Evolutionary conservation across 306 rosid species (phyloP).

Genomic region (Quercus rubra): DNA sequence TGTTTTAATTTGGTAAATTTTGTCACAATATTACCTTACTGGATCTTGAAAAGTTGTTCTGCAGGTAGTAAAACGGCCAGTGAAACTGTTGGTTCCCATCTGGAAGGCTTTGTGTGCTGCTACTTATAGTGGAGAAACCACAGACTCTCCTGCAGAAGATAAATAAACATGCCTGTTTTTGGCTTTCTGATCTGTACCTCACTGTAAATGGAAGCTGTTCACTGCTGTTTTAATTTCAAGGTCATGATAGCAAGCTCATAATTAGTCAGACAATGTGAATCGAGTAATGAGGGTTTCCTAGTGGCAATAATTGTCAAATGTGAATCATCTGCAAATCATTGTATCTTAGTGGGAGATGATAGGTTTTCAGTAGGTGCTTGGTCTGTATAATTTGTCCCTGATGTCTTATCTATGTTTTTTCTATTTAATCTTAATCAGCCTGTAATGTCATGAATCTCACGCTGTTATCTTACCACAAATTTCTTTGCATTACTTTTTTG

Average conservation of each 20-base stretch:
- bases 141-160: neutral
- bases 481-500: too few species aligned
- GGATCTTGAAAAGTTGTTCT: constrained; percentile 17
- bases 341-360: too few species aligned
- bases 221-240: neutral
- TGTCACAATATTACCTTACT: neutral
- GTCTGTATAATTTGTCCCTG: neutral
- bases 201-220: neutral
- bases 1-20: neutral
- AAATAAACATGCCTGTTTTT: neutral
- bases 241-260: neutral
- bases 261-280: neutral
- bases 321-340: neutral
- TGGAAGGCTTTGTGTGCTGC: constrained; percentile 86
- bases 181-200: neutral
- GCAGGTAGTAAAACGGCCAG: constrained; percentile 66
- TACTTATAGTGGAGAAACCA: constrained; percentile 28
- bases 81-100: constrained; percentile 71
- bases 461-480: neutral
- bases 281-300: neutral
- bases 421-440: neutral
- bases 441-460: neutral
- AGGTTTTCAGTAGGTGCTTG: neutral
- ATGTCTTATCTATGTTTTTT: neutral
- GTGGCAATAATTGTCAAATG: neutral